phyloP scores from a whole-genome alignment of 768 basidiomycete genomes.

The Guyanaporus albipodus region DNA sequence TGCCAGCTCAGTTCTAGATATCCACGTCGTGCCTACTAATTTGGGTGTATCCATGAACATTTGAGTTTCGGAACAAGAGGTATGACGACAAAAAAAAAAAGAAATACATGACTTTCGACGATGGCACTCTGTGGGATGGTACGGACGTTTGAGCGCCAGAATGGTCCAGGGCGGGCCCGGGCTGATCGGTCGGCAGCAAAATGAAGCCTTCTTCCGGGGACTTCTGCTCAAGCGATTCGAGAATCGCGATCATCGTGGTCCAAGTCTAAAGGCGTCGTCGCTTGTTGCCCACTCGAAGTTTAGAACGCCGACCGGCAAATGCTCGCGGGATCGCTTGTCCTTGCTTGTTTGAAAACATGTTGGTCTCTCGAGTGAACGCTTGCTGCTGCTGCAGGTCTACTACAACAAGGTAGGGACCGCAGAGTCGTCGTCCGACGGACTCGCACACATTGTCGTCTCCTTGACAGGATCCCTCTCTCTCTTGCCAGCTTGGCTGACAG shows the following conservation, averaged over 20 bases:
- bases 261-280: conserved; percentile 26
- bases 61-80: not conserved
- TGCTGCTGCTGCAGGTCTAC: not conserved
- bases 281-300: conserved; percentile 18
- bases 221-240: conserved; percentile 26
- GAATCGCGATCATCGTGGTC: conserved; percentile 27
- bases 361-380: not conserved
- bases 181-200: conserved; percentile 24
- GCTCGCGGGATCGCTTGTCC: conserved; percentile 32
- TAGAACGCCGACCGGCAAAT: conserved; percentile 26
- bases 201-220: conserved; percentile 17
- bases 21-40: conserved; percentile 1
- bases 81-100: not conserved
- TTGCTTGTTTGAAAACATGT: not conserved
- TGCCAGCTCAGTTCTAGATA: conserved; percentile 10
- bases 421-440: not conserved
- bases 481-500: not conserved
- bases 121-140: no score
- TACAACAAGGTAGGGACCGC: not conserved
- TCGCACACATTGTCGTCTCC: not conserved
- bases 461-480: conserved; percentile 1
- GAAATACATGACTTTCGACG: not conserved
- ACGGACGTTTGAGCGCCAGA: no score
- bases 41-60: not conserved
- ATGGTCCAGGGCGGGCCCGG: conserved; percentile 1